Base-by-base conservation (phyloP, 2,329 filamentous ascomycete species). In the Blastomyces silverae region DNA sequence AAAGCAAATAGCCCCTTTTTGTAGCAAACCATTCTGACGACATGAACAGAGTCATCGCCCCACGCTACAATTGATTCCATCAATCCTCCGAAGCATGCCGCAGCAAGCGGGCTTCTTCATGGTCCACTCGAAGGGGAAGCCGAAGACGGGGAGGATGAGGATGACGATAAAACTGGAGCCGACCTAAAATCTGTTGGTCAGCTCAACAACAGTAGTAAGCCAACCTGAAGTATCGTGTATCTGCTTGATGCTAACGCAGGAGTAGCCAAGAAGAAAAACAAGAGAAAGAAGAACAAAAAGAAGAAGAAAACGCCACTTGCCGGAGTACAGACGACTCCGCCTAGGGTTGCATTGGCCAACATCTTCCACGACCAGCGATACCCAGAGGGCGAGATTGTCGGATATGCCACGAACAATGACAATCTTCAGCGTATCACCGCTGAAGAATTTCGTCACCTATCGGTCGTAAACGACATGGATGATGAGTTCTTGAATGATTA, bases 401-500 rank as follows among this genome's bases (percentile, higher is more conserved):
- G 73, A 25, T 81, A 83, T 72, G 66, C 62, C 60, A 39, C 60
- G 28, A 67, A 73, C 57, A 73, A 77, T 64, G 78, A 81, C 13
- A 82, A 81, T 65, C 75, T 74, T 5, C 74, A 73, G 59, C 79
- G 80, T 37, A 82, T 78, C 3, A 81, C 80, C 1, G 75, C 71
- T 65, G 80, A 81, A 67, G 82, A 84, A 72, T 70, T 76, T 61
- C 76, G 80, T 42, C 76, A 81, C 65, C 66, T 79, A 25, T 69
- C 73, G 15, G 73, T 73, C n/a, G 50, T 73, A 17, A 74, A 79
- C 63, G 74, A 77, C 63, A 75, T 79, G 69, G 80, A 83, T 66
- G 74, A 78, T 28, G 76, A 75, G 15, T 84, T 83, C 68, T 75
- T 85, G 28, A 75, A 73, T 31, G 78, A 85, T 65, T 85, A 85